These are phyloP conservation scores for Sporothrix pallida DNA, from an alignment of 2,329 filamentous ascomycete genomes.

Conservation along the genomic window DNA sequence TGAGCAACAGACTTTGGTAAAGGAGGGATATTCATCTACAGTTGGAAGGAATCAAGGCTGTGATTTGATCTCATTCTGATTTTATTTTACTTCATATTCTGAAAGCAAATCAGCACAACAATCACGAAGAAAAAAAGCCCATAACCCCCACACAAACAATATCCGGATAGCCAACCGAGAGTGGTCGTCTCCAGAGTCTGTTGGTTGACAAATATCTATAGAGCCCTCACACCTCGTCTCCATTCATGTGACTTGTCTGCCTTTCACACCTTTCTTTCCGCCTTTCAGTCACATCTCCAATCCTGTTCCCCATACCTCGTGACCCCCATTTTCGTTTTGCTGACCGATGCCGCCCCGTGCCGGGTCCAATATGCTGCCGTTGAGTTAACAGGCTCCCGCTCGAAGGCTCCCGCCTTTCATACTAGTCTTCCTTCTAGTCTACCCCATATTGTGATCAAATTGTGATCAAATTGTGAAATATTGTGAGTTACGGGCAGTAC, in stretches of 20 bases:
- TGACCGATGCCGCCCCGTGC: conserved; percentile 21
- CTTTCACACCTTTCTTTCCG: background rate
- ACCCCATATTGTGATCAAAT: background rate
- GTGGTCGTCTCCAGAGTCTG: background rate
- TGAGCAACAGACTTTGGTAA: background rate
- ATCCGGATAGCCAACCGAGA: conserved; percentile 22
- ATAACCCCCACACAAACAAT: background rate
- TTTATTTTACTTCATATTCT: background rate
- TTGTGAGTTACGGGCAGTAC: background rate
- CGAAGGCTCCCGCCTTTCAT: background rate
- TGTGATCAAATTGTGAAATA: too few relatives aligned
- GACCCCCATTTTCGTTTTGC: background rate
- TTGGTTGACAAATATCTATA: conserved; percentile 13
- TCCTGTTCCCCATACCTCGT: background rate
- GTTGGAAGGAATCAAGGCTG: background rate
- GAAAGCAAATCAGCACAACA: too few relatives aligned
- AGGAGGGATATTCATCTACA: background rate
- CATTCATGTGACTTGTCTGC: background rate
- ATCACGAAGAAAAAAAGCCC: too few relatives aligned
- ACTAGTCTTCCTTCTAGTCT: background rate
- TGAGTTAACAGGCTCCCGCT: too few relatives aligned
- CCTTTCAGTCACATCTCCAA: background rate
- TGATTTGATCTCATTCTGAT: background rate
- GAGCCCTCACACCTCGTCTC: background rate
- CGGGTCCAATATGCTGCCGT: background rate